These are phyloP conservation scores for Fusarium lyarnte DNA, from an alignment of 2,329 filamentous ascomycete genomes.

Conservation along the genomic window DNA sequence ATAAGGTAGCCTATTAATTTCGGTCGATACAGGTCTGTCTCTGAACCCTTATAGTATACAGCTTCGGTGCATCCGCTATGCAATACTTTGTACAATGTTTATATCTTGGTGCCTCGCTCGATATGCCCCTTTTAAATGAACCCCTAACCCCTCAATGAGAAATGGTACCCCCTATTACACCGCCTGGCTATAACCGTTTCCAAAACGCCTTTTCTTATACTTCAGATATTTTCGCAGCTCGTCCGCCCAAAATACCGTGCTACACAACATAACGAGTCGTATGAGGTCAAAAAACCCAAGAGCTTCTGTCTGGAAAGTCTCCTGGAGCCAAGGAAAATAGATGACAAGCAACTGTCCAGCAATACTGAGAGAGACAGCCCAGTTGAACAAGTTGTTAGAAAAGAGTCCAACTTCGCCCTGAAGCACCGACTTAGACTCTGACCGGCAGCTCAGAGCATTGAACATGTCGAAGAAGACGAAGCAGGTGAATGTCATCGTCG, in stretches of 20 bases:
- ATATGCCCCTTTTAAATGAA: constrained; percentile 4
- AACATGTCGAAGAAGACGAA: constrained; percentile 99
- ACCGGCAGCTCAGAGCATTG: constrained; percentile 93
- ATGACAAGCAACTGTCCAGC: constrained; percentile 90
- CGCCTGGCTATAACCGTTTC: constrained; percentile 71
- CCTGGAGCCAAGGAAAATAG: constrained; percentile 92
- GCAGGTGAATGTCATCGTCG: constrained; percentile 99
- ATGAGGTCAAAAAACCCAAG: constrained; percentile 78
- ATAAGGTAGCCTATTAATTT: neutral
- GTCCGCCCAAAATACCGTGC: constrained; percentile 94
- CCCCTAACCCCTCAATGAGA: neutral
- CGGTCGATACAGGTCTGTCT: neutral
- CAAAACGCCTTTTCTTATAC: constrained; percentile 66
- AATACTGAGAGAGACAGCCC: constrained; percentile 86
- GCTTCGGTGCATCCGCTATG: constrained; percentile 18
- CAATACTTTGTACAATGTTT: constrained; percentile 10
- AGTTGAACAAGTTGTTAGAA: constrained; percentile 94
- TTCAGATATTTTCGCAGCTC: constrained; percentile 85
- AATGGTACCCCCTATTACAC: constrained; percentile 60
- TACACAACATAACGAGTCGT: constrained; percentile 78
- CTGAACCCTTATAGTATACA: neutral
- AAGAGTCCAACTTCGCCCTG: constrained; percentile 85
- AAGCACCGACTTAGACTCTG: constrained; percentile 88
- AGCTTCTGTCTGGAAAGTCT: constrained; percentile 95
- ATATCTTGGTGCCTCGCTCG: constrained; percentile 28